Evolutionary conservation across 1,284 basidiomycete genomes (phyloP), one percentile per base, ranked within the genome.

Genomic region (Cystobasidiaceae sp.): DNA sequence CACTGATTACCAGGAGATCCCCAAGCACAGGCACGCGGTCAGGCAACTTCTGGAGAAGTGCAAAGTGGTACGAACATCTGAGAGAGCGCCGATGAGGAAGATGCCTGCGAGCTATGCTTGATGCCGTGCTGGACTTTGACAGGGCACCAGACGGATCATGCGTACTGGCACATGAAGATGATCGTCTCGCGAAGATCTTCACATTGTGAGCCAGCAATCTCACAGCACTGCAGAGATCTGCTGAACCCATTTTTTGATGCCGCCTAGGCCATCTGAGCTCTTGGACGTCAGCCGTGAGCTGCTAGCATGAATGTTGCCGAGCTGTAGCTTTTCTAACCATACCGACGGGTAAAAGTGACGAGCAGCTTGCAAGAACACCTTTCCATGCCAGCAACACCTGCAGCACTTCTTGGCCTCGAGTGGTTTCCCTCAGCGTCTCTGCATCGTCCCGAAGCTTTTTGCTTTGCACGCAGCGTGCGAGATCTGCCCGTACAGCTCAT

Each of bases 401-500:
- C 63, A 25, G 63, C 57, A 4, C 32, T 60, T 11, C 45, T 58
- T 27, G 55, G 57, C 13, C 37, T 66, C 17, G 55, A 66, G 43
- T 94, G 91, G 91, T 93, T 87, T 73, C 90, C 90, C 0, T 80
- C 82, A 0, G 89, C 90, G 0, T 83, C 83, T 4, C 69, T 77
- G 0, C 71, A 74, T 4, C 79, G 84, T 51, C 82, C 84, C 0
- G 82, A 85, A 0, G 80, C 85, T 1, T 92, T 83, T 75, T 93
- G 91, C 76, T 90, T 92, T 72, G 79, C 88, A 1, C 82, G 87
- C 0, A 88, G 88, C 5, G 83, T 91, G 4, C 81, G 88, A 9
- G 90, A 93, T 74, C 83, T 83, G 66, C 90, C 90, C 0, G 83
- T 93, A 0, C 86, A 87, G 68, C 79, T 94, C 6, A 76, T 93